These are phyloP conservation scores for Gaeumannomyces sp. DNA, from an alignment of 2,329 filamentous ascomycete species.

Conservation along the genomic window DNA sequence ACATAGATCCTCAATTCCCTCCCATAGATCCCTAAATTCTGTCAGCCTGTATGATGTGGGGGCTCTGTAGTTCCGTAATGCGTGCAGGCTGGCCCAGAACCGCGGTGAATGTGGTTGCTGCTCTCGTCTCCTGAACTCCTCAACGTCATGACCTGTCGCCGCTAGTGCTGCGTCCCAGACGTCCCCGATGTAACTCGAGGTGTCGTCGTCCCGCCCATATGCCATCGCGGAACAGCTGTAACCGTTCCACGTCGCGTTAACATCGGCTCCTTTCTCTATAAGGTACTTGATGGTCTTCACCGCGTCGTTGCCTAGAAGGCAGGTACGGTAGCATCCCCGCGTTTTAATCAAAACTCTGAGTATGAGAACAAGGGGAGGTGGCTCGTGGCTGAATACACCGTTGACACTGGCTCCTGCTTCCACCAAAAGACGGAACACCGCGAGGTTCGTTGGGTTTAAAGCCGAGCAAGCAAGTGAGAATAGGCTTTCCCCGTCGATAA, in stretches of 20 bases:
- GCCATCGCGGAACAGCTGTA: background rate
- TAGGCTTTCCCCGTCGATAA: no score
- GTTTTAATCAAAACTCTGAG: no score
- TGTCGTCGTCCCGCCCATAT: background rate
- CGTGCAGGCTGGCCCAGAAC: background rate
- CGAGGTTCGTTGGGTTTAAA: rapidly evolving
- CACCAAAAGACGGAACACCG: no score
- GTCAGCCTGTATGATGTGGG: background rate
- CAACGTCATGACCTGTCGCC: background rate
- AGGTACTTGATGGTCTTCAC: background rate
- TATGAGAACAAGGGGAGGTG: no score
- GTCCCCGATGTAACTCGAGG: background rate
- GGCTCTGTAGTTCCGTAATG: background rate
- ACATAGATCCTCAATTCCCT: background rate
- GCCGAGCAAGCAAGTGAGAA: no score
- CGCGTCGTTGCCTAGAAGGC: background rate
- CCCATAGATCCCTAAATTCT: background rate
- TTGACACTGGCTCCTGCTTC: no score
- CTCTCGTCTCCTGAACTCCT: background rate
- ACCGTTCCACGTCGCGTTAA: background rate
- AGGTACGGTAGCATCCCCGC: no score
- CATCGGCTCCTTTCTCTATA: background rate
- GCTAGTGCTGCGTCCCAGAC: background rate
- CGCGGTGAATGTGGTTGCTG: background rate
- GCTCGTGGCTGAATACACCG: no score